Conservation (phyloP, 1,284 basidiomycete species). For the Heterobasidion occidentale region DNA sequence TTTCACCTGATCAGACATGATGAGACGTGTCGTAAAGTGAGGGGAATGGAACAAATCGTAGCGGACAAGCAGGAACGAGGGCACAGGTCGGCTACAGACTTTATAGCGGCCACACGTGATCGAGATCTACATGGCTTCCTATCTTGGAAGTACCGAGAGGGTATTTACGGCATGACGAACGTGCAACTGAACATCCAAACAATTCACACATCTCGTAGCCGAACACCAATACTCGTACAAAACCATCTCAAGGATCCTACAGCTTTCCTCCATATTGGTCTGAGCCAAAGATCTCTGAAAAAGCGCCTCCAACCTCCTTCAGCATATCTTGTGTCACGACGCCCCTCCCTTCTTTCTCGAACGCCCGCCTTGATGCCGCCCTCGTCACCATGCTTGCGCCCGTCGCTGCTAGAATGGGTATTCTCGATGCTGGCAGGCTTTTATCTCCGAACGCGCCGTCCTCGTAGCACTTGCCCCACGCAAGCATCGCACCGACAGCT, state of each 20-base stretch:
- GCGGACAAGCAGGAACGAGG: neutral
- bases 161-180: neutral
- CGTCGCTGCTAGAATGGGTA: constrained; percentile 84
- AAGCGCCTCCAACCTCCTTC: constrained; percentile 66
- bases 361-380: constrained; percentile 72
- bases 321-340: constrained; percentile 91
- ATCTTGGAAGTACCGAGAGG: neutral
- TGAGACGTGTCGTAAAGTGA: neutral
- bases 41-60: neutral
- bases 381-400: constrained; percentile 87
- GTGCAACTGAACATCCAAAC: neutral
- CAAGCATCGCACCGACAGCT: constrained; percentile 80
- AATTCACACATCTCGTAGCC: no score
- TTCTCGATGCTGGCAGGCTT: constrained; percentile 44
- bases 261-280: constrained; percentile 29
- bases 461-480: constrained; percentile 92
- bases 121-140: neutral
- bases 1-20: constrained; percentile 42
- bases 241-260: neutral
- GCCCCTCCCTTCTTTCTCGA: constrained; percentile 60
- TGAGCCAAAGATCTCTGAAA: constrained; percentile 65
- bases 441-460: constrained; percentile 65
- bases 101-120: neutral
- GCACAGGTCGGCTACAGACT: neutral
- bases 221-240: no score